Evolutionary conservation across 176 grass and related monocot species (phyloP).

Genomic region (Otatea glauca): DNA sequence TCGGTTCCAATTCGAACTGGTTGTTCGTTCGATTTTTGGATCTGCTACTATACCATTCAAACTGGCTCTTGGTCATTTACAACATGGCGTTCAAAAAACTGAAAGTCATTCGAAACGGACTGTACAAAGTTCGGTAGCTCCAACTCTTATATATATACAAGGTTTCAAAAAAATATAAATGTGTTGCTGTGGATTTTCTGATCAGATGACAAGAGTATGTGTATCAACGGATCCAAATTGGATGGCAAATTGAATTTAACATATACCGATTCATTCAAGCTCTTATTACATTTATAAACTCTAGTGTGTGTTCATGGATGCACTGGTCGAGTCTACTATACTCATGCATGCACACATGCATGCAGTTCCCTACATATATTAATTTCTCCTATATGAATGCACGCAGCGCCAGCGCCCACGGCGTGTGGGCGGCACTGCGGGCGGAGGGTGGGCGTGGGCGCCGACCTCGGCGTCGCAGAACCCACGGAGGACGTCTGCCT

Average conservation of each 20-base stretch:
- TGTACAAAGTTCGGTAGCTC: too few relatives aligned
- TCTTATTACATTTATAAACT: background rate
- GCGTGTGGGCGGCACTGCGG: background rate
- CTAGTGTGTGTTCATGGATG: background rate
- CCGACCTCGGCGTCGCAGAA: conserved; percentile 69
- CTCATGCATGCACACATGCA: background rate
- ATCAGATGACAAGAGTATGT: background rate
- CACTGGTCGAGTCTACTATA: too few relatives aligned
- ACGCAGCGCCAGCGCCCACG: background rate
- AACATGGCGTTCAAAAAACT: too few relatives aligned
- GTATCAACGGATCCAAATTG: background rate
- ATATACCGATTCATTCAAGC: background rate
- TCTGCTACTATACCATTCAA: too few relatives aligned
- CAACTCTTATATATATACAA: too few relatives aligned
- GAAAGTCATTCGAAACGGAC: too few relatives aligned
- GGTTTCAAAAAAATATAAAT: background rate
- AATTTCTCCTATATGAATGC: background rate
- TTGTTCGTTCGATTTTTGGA: too few relatives aligned
- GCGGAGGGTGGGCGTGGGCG: background rate
- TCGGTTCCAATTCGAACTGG: too few relatives aligned
- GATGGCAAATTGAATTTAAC: background rate
- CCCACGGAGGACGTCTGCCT: conserved; percentile 64
- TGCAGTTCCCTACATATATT: background rate
- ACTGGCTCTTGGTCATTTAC: too few relatives aligned
- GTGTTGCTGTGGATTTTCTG: background rate